Conservation (phyloP, 2,329 filamentous ascomycete genomes). For the Simplicillium aogashimaense region DNA sequence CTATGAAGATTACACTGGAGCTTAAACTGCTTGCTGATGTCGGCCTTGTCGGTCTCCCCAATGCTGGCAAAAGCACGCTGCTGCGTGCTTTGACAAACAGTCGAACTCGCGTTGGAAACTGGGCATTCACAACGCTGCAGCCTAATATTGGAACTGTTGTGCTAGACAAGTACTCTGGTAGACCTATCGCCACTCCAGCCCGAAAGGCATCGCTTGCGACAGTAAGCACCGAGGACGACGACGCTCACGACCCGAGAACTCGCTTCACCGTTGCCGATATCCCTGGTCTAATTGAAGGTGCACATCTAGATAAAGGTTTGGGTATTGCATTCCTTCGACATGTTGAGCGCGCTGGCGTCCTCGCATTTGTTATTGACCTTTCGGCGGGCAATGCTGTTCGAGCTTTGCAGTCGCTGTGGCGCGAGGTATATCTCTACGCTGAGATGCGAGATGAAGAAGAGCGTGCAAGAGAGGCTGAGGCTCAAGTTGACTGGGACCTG, state of each 20-base stretch:
- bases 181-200: conserved; percentile 41
- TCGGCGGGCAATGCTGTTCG: conserved; percentile 67
- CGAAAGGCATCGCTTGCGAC: conserved; percentile 15
- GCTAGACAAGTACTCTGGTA: conserved; percentile 75
- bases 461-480: conserved; percentile 49
- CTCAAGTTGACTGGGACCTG: conserved; percentile 47
- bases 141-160: conserved; percentile 96
- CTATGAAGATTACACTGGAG: conserved; percentile 75
- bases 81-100: conserved; percentile 81
- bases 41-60: conserved; percentile 86
- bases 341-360: conserved; percentile 83
- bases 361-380: conserved; percentile 90
- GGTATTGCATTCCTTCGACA: conserved; percentile 89
- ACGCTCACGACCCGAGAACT: conserved; percentile 48
- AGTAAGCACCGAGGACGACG: conserved; percentile 28
- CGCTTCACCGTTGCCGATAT: conserved; percentile 94
- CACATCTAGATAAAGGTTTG: conserved; percentile 83
- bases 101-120: conserved; percentile 79
- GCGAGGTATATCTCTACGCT: conserved; percentile 79
- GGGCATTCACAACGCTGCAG: conserved; percentile 93
- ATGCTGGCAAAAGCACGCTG: conserved; percentile 91
- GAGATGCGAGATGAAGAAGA: conserved; percentile 68
- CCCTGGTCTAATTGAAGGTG: conserved; percentile 83
- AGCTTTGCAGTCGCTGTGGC: conserved; percentile 77
- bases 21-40: conserved; percentile 93